phyloP scores from a whole-genome alignment of 345 rosid species.

The Eucalyptus viminalis region DNA sequence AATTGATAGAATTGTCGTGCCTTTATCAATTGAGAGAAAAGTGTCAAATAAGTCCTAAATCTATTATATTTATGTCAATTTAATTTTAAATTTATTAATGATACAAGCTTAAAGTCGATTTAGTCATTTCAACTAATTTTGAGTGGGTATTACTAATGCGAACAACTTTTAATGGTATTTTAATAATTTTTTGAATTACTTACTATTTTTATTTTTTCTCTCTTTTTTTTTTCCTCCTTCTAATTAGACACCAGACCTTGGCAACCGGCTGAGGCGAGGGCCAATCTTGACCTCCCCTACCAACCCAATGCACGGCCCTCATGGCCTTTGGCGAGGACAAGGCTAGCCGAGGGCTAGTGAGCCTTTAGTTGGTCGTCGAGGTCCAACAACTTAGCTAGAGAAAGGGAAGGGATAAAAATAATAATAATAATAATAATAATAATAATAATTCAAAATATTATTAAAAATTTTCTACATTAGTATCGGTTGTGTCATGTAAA shows the following conservation, averaged over 20 bases:
- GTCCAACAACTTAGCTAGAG: rapidly evolving
- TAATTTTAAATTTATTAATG: too few relatives aligned
- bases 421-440: too few relatives aligned
- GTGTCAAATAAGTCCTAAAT: too few relatives aligned
- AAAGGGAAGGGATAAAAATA: too few relatives aligned
- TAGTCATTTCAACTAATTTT: too few relatives aligned
- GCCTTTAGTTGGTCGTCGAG: rapidly evolving
- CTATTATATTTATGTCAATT: rapidly evolving
- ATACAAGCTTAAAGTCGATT: too few relatives aligned
- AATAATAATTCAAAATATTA: too few relatives aligned
- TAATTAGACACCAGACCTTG: rapidly evolving
- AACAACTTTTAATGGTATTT: rapidly evolving
- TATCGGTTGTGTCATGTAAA: rapidly evolving
- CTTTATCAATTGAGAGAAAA: too few relatives aligned
- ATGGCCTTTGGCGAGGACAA: rapidly evolving
- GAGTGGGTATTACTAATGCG: rapidly evolving
- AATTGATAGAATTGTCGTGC: too few relatives aligned
- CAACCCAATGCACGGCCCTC: rapidly evolving
- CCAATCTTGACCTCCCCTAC: too few relatives aligned
- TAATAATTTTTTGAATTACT: too few relatives aligned
- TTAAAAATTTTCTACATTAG: rapidly evolving
- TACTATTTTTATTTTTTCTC: rapidly evolving
- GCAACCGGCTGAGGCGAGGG: rapidly evolving
- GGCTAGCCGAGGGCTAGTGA: rapidly evolving
- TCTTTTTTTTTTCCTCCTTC: rapidly evolving